Base-by-base conservation (phyloP, 1,284 basidiomycete species). In the Wolfiporia cocos region DNA sequence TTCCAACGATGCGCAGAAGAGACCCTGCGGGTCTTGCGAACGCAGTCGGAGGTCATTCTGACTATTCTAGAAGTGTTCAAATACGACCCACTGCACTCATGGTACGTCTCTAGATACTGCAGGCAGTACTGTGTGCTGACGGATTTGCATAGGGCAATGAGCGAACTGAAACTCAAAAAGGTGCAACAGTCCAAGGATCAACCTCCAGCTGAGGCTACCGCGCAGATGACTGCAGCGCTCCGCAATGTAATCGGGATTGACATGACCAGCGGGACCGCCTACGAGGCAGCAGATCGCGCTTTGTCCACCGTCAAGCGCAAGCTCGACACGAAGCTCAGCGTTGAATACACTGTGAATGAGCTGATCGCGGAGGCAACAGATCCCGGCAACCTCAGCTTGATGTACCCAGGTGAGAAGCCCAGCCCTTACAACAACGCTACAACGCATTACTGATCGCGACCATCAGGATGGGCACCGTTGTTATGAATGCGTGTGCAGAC, bases 61-160 rank as follows among this genome's bases (percentile, higher is more conserved):
- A 98, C 94, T 2, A 86, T 99, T 0, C 74, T 99, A 28, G 94
- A 97, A 58, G 95, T 98, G 10, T 96, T 98, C 77, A 92, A 91
- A 61, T 82, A 97, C 57, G 95, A 99, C 63, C 95, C 96, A 0
- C 73, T 99, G 11, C 90, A 96, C 54, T 86, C 81, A 18, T 99
- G 95, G 95, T 84, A 44, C 42, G 75, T 60, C 29, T 43, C 20
- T 23, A 31, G 10, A 34, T 24, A 10, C 15, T n/a, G n/a, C n/a
- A n/a, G n/a, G n/a, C n/a, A n/a, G n/a, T n/a, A n/a, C n/a, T n/a
- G n/a, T n/a, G n/a, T n/a, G n/a, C n/a, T n/a, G n/a, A n/a, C n/a
- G n/a, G n/a, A n/a, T n/a, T n/a, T n/a, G n/a, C 38, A 18, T 51
- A 86, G 85, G 86, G 81, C 82, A 5, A 79, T 81, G 54, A 87